Evolutionary conservation across 495 filamentous ascomycete genomes (phyloP), one percentile per base, ranked within the genome.

Genomic region (Podospora tetraspora): DNA sequence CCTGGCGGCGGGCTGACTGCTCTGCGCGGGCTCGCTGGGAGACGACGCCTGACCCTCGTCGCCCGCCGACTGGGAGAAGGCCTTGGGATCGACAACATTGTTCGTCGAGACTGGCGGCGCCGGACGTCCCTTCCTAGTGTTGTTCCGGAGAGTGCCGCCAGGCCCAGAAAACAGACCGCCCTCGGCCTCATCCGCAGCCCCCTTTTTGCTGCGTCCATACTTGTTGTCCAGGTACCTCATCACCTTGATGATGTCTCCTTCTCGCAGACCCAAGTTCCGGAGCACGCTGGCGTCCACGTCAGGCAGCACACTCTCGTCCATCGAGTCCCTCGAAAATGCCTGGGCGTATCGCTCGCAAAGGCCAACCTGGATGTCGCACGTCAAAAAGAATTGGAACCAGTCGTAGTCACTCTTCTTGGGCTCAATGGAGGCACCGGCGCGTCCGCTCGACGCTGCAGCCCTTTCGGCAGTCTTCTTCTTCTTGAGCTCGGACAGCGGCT

Each of bases 331-430:
- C 30, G 84, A 73, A 72, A 99, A 98, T 11, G 91, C 91, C 73
- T 91, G 89, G 7, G 95, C 89, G 75, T 99, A 99, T 56, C 96
- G 86, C 77, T 97, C 93, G 78, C 95, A 98, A 59, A 95, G 89
- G 72, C 94, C 91, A 37, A 92, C 90, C 65, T 91, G 90, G 67
- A 98, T 92, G 32, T 96, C 95, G 75, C 93, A 93, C 66, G 88
- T 85, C 24, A 99, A 81, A 83, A 99, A 99, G 80, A 99, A 98
- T 71, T 97, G 92, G 74, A 98, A 99, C 95, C 95, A 99, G 77
- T 99, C 95, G 74, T 98, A 97, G 58, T 93, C 89, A 10, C 87
- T 80, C 72, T 88, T 87, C 76, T 88, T 78, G 12, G 80, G 76
- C 59, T 90, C 82, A 56, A 91, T 73, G n/a, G 80, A 77, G 2